Conservation (phyloP, 306 rosid species). For the Corylus heterophylla region DNA sequence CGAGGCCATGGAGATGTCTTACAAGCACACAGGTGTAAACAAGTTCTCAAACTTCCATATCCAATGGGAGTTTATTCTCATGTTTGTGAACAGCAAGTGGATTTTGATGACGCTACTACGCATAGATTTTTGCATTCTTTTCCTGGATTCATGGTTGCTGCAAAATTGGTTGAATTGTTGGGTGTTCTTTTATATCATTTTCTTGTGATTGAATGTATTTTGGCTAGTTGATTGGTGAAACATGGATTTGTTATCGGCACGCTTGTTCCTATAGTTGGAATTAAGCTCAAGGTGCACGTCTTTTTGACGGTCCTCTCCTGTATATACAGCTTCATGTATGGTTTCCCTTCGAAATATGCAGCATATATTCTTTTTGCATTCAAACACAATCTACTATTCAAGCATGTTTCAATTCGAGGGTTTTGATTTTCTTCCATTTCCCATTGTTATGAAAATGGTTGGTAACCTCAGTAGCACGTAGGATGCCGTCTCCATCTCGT, state of each 20-base stretch:
- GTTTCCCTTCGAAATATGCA: conserved; percentile 32
- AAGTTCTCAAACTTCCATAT: conserved; percentile 29
- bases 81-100: conserved; percentile 31
- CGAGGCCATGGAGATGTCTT: conserved; percentile 76
- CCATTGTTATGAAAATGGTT: neutral
- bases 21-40: conserved; percentile 66
- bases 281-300: conserved; percentile 34
- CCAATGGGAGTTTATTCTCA: conserved; percentile 26
- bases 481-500: neutral
- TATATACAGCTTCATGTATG: conserved; percentile 46
- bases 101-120: conserved; percentile 27
- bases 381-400: neutral
- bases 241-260: conserved; percentile 38
- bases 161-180: conserved; percentile 51
- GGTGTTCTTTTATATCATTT: conserved; percentile 46
- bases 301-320: conserved; percentile 44
- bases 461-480: neutral
- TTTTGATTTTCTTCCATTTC: neutral
- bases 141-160: conserved; percentile 39
- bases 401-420: neutral
- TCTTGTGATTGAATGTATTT: conserved; percentile 49
- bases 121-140: conserved; percentile 19
- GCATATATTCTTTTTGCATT: conserved; percentile 15
- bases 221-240: conserved; percentile 43
- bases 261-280: conserved; percentile 33